A percentile compares a stretch with the other conserved stretches of the same genome.
Evolutionary conservation across 352 stramenopile genomes (phyloP).

Genomic region (Globisporangium camurandrum): DNA sequence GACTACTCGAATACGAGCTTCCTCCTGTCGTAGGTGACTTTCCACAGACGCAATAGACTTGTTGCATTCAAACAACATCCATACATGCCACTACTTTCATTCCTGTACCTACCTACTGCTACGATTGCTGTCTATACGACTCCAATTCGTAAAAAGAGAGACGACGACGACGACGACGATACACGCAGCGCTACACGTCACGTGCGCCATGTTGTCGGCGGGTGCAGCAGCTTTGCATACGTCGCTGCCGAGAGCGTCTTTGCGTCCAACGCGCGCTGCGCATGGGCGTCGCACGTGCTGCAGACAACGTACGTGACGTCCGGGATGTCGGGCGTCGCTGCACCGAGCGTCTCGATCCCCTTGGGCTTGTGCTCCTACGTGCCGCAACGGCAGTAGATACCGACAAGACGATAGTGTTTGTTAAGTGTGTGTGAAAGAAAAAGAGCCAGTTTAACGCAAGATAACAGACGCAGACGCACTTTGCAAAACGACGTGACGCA

Average conservation of each 20-base stretch:
- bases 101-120: too few species aligned
- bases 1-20: constrained; percentile 90
- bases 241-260: constrained; percentile 37
- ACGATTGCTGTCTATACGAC: neutral
- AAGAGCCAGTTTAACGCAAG: too few species aligned
- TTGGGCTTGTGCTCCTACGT: too few species aligned
- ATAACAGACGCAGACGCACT: too few species aligned
- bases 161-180: neutral
- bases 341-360: too few species aligned
- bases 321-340: constrained; percentile 44
- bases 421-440: too few species aligned
- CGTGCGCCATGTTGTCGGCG: neutral
- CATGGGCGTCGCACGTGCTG: constrained; percentile 28
- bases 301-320: constrained; percentile 58
- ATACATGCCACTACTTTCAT: neutral
- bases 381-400: too few species aligned
- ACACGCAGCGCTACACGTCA: neutral
- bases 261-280: constrained; percentile 24
- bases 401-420: too few species aligned
- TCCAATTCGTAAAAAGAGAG: neutral
- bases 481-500: constrained; percentile 70
- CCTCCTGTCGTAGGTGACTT: constrained; percentile 55
- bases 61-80: too few species aligned
- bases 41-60: neutral
- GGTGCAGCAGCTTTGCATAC: constrained; percentile 24